Evolutionary conservation across 371 early-diverging fungal genomes (phyloP), one percentile per base, ranked within the genome.

Genomic region (Smittium mucronatum): DNA sequence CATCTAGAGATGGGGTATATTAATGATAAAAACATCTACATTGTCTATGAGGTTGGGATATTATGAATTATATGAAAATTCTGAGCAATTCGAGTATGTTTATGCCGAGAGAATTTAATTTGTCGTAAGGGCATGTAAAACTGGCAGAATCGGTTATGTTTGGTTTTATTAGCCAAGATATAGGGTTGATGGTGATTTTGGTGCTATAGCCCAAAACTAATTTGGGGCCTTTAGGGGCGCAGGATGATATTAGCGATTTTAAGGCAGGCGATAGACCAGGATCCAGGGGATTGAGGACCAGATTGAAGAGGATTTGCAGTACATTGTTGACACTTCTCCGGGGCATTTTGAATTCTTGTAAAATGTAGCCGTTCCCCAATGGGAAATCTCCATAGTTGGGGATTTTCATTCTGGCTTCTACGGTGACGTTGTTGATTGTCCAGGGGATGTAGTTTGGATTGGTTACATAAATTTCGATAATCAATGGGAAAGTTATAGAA

Each of bases 371-470:
- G 2, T 58, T 36, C 57, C 79, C 79, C 26, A 79, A 72, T 1
- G 79, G 79, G 75, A 73, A 79, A 47, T 47, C 5, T 21, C 11
- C 21, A 34, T 35, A 11, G 63, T 63, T 35, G 21, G 33, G 33
- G 21, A 21, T 34, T 34, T 66, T 60, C 64, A 79, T 57, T 59
- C 67, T 71, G 36, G 78, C 80, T n/a, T 70, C 70, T 11, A 79
- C 76, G 0, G 80, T 79, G 36, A 79, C 74, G 58, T 79, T 79
- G 64, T 74, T 73, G 69, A 79, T 74, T 11, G 79, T 79, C 80
- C 80, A 79, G 0, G 79, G 76, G 36, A 79, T 79, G 63, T 61
- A 79, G 73, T 79, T 79, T 29, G 80, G 80, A 70, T 79, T 79
- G 36, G 72, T 75, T 16, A 79, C 74, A 47, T 21, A 11, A 35